Conservation (phyloP, 495 filamentous ascomycete species). For the Penicillium herquei region DNA sequence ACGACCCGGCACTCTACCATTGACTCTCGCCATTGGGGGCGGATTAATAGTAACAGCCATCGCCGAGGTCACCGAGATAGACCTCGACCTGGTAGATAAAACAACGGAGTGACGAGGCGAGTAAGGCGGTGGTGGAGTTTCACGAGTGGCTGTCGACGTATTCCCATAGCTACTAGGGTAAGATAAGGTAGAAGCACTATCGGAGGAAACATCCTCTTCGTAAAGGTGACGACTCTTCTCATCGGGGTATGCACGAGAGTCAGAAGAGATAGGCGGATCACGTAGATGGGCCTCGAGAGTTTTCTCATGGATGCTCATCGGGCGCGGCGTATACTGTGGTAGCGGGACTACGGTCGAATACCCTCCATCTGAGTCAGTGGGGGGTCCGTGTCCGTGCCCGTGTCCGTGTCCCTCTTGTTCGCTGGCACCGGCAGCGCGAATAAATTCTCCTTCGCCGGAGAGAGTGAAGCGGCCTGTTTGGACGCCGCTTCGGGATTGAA, state of each 20-base stretch:
- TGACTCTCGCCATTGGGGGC: conserved; percentile 28
- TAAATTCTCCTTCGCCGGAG: conserved; percentile 21
- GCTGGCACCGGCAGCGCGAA: conserved; percentile 13
- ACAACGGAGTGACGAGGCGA: conserved; percentile 32
- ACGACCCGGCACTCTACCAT: conserved; percentile 14
- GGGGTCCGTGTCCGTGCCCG: conserved; percentile 11
- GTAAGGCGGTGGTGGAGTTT: conserved; percentile 47
- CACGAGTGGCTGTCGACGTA: conserved; percentile 46
- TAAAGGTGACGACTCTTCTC: conserved; percentile 35
- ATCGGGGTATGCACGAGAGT: conserved; percentile 17
- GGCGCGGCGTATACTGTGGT: conserved; percentile 43
- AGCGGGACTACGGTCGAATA: conserved; percentile 38
- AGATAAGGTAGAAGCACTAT: conserved; percentile 43
- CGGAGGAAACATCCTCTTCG: conserved; percentile 35
- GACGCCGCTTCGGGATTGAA: conserved; percentile 42
- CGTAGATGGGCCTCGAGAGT: conserved; percentile 40
- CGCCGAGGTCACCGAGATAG: conserved; percentile 36
- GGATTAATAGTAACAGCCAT: conserved; percentile 24
- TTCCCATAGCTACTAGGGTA: conserved; percentile 50
- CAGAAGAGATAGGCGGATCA: conserved; percentile 35
- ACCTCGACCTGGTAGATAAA: conserved; percentile 28
- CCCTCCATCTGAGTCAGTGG: conserved; percentile 27
- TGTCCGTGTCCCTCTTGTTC: conserved; percentile 10
- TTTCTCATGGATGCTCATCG: conserved; percentile 43
- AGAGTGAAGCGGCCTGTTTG: conserved; percentile 37